Evolutionary conservation across 345 rosid species (phyloP).

Genomic region (Pseudoturritis turrita): DNA sequence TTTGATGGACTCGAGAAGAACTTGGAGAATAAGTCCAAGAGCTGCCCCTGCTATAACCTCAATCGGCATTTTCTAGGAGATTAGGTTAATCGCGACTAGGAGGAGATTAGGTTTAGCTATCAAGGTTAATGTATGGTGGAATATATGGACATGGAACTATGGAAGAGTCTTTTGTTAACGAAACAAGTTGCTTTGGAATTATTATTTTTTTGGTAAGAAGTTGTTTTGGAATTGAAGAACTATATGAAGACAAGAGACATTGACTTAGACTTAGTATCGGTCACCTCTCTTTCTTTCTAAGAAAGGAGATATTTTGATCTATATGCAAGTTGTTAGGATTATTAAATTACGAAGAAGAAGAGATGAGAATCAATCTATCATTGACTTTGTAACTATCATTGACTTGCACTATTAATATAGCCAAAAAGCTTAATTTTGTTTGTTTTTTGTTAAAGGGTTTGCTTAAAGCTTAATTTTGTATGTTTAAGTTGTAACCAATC

Average conservation of each 20-base stretch:
- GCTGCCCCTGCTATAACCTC: background rate
- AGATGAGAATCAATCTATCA: background rate
- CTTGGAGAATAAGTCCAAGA: background rate
- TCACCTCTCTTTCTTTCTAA: background rate
- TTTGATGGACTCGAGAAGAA: background rate
- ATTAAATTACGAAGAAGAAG: background rate
- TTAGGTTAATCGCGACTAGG: too few species aligned
- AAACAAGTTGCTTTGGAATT: background rate
- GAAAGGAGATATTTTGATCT: background rate
- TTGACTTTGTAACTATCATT: background rate
- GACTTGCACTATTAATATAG: background rate
- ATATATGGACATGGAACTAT: background rate
- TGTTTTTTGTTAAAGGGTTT: too few species aligned
- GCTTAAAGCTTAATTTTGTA: too few species aligned
- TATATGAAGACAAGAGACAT: background rate
- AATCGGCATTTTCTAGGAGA: background rate
- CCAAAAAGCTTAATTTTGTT: background rate
- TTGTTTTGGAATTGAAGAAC: background rate
- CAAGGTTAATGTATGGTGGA: background rate
- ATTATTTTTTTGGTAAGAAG: too few species aligned
- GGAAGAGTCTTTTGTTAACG: background rate
- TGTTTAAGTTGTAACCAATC: background rate
- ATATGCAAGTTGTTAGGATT: background rate
- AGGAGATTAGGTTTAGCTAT: background rate
- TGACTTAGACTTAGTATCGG: too few species aligned